Conservation (phyloP, 495 filamentous ascomycete genomes). For the Hyaloscypha hepaticicola region DNA sequence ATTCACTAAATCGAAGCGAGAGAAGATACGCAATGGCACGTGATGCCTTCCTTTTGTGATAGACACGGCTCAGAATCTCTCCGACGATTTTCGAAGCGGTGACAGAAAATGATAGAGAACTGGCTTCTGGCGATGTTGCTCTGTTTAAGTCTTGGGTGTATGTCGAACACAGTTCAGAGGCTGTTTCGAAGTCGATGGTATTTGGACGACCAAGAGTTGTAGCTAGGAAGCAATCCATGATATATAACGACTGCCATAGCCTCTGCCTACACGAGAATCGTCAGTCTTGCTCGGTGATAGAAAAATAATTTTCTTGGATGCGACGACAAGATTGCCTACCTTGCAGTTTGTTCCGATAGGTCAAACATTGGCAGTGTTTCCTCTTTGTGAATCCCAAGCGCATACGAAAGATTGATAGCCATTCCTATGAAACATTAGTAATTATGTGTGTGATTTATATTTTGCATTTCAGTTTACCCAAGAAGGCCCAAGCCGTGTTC, state of each 20-base stretch:
- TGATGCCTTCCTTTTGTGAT: conserved; percentile 15
- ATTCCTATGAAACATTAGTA: conserved; percentile 13
- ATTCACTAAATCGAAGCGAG: conserved; percentile 11
- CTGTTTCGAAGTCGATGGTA: not conserved
- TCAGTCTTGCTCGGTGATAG: not conserved
- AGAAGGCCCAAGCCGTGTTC: conserved; percentile 7
- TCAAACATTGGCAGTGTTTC: conserved; percentile 14
- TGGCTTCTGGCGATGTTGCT: not conserved
- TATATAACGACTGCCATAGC: conserved; percentile 14
- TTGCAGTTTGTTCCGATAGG: conserved; percentile 3
- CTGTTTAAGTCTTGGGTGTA: not conserved
- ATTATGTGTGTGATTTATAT: not conserved
- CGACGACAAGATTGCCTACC: not conserved
- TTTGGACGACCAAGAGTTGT: conserved; percentile 9
- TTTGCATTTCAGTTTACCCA: conserved; percentile 2
- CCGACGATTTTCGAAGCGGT: conserved; percentile 14
- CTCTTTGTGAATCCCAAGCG: conserved; percentile 16
- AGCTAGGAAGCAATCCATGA: conserved; percentile 14
- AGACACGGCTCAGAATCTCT: conserved; percentile 9
- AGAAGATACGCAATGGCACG: conserved; percentile 9
- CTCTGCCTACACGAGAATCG: not conserved
- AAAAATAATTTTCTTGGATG: not conserved
- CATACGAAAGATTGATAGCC: conserved; percentile 11
- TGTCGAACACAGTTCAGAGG: conserved; percentile 2
- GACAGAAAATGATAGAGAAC: not conserved